Evolutionary conservation across 371 early-diverging fungal genomes (phyloP).

Genomic region (Actinomortierella wolfii): DNA sequence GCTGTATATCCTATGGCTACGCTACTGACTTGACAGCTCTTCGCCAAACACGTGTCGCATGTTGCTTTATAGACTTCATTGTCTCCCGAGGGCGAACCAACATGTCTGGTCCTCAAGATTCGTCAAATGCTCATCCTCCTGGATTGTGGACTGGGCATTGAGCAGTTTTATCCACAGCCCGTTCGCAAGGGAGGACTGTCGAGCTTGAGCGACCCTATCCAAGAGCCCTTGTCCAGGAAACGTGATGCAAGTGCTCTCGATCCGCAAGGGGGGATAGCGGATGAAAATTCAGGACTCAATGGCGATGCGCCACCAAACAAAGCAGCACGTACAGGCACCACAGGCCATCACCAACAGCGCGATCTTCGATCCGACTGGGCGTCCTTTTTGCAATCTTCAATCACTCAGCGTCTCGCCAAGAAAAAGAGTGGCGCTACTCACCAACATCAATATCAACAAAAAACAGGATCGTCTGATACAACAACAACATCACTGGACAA

Average conservation of each 20-base stretch:
- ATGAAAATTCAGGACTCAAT: too few species aligned
- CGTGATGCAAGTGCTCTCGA: too few species aligned
- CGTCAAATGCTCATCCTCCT: constrained; percentile 45
- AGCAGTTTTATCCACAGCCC: constrained; percentile 41
- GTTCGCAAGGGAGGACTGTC: constrained; percentile 35
- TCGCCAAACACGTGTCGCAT: neutral
- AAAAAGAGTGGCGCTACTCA: constrained; percentile 3
- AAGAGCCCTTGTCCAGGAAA: too few species aligned
- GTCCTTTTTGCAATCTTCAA: constrained; percentile 27
- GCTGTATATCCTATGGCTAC: too few species aligned
- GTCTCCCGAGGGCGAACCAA: constrained; percentile 45
- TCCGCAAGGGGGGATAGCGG: too few species aligned
- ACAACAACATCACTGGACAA: neutral
- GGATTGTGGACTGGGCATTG: constrained; percentile 43
- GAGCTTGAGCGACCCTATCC: too few species aligned
- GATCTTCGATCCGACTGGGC: constrained; percentile 46
- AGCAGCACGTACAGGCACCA: too few species aligned
- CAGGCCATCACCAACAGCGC: neutral
- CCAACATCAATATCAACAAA: constrained; percentile 1
- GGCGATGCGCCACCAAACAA: too few species aligned
- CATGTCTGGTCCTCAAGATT: constrained; percentile 39
- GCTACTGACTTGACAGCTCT: too few species aligned
- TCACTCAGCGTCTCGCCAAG: constrained; percentile 12
- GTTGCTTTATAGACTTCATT: constrained; percentile 30
- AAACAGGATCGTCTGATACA: neutral